Evolutionary conservation across 371 early-diverging fungal species (phyloP).

Genomic region (Conidiobolus incongruus): DNA sequence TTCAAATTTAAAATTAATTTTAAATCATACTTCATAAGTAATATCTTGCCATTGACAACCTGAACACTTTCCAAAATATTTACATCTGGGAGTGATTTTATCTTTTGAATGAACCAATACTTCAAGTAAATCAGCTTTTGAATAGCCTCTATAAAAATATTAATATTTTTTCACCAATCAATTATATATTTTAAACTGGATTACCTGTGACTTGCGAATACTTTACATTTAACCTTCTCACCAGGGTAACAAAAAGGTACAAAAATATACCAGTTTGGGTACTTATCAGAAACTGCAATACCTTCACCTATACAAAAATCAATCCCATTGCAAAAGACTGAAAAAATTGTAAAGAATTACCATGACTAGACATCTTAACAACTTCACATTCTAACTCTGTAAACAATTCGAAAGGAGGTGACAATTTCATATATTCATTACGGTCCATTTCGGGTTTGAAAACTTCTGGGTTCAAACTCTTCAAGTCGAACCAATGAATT

Average conservation of each 20-base stretch:
- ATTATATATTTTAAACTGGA: background rate
- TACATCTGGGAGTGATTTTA: conserved; percentile 18
- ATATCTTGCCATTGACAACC: conserved; percentile 37
- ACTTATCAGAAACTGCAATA: background rate
- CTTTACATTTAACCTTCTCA: background rate
- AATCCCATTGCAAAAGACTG: background rate
- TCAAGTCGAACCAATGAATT: too few relatives aligned
- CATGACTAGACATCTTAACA: background rate
- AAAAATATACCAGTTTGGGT: background rate
- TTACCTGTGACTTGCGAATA: background rate
- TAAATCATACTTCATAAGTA: conserved; percentile 17
- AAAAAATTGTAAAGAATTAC: background rate
- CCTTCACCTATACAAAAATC: background rate
- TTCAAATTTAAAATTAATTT: too few relatives aligned
- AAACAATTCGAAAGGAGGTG: background rate
- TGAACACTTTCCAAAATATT: conserved; percentile 26
- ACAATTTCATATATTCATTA: too few relatives aligned
- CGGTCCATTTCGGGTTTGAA: too few relatives aligned
- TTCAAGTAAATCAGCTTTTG: conserved; percentile 23
- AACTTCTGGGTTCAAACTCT: too few relatives aligned
- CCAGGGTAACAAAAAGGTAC: conserved; percentile 1
- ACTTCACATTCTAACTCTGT: background rate
- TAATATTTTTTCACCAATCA: background rate
- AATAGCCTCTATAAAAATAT: conserved; percentile 19
- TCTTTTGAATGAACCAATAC: conserved; percentile 14